Percentiles rank a stretch among this genome's conserved stretches.
phyloP scores from a whole-genome alignment of 306 rosid genomes.

The Vicia villosa region DNA sequence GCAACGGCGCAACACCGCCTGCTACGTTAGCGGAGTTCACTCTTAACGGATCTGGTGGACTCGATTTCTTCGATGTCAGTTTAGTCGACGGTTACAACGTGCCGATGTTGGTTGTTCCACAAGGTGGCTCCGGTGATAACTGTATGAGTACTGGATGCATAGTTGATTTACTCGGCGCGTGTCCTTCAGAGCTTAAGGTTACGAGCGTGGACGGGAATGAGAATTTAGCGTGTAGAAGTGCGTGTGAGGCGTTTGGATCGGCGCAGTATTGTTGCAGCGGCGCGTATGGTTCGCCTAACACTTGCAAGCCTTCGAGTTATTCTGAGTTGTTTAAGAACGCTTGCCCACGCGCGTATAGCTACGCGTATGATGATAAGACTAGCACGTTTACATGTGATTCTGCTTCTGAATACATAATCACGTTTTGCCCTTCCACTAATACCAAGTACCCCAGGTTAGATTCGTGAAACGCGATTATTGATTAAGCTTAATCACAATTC shows the following conservation, averaged over 20 bases:
- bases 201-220: slow-evolving; percentile 36
- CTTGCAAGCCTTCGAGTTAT: slow-evolving; percentile 76
- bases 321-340: slow-evolving; percentile 68
- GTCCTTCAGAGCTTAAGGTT: slow-evolving; percentile 42
- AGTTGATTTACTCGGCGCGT: slow-evolving; percentile 28
- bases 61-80: slow-evolving; percentile 88
- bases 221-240: slow-evolving; percentile 86
- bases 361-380: slow-evolving; percentile 85
- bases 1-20: slow-evolving; percentile 81
- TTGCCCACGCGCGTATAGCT: slow-evolving; percentile 92
- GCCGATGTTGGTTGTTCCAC: slow-evolving; percentile 59
- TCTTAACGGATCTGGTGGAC: slow-evolving; percentile 63
- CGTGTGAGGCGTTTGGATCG: slow-evolving; percentile 72
- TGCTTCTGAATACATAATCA: slow-evolving; percentile 59
- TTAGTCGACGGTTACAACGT: slow-evolving; percentile 86
- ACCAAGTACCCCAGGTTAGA: slow-evolving; percentile 59
- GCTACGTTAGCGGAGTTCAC: slow-evolving; percentile 86
- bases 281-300: slow-evolving; percentile 62
- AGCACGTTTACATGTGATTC: slow-evolving; percentile 86
- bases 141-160: slow-evolving; percentile 39
- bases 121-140: slow-evolving; percentile 40
- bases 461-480: background rate
- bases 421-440: slow-evolving; percentile 69
- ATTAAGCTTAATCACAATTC: background rate
- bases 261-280: slow-evolving; percentile 87